Percentiles rank a stretch among this genome's conserved stretches.
These are phyloP conservation scores for Colletotrichum gigasporum DNA, from an alignment of 2,329 filamentous ascomycete species.

Conservation along the genomic window DNA sequence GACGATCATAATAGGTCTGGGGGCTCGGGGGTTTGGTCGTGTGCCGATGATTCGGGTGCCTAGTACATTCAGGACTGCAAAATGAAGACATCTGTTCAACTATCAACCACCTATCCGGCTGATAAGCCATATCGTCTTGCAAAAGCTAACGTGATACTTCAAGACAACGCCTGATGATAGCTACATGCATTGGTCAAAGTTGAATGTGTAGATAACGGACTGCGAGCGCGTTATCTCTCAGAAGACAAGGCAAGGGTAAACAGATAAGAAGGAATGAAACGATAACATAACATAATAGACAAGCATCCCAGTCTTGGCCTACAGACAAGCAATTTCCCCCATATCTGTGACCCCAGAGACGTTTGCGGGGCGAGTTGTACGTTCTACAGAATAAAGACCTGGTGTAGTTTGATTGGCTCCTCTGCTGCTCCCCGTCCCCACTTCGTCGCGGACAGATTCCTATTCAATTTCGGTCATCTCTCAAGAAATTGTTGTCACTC, in stretches of 20 bases:
- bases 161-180: too few species aligned
- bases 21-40: conserved; percentile 22
- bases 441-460: neutral
- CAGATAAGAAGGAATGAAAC: neutral
- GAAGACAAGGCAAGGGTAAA: neutral
- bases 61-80: neutral
- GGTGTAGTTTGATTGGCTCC: neutral
- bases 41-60: conserved; percentile 28
- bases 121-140: too few species aligned
- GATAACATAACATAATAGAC: neutral
- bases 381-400: too few species aligned
- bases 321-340: neutral
- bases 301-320: too few species aligned
- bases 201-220: too few species aligned
- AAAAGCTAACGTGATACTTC: too few species aligned
- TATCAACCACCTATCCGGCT: too few species aligned
- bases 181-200: too few species aligned
- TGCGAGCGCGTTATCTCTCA: too few species aligned
- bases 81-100: too few species aligned
- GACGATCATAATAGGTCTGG: conserved; percentile 16
- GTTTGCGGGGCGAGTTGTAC: neutral
- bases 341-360: neutral
- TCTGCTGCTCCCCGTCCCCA: neutral
- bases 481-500: too few species aligned
- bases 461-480: too few species aligned